Percentiles rank a stretch among this genome's conserved stretches.
These are phyloP conservation scores for Trifolium subterraneum DNA, from an alignment of 306 rosid genomes.

Conservation along the genomic window DNA sequence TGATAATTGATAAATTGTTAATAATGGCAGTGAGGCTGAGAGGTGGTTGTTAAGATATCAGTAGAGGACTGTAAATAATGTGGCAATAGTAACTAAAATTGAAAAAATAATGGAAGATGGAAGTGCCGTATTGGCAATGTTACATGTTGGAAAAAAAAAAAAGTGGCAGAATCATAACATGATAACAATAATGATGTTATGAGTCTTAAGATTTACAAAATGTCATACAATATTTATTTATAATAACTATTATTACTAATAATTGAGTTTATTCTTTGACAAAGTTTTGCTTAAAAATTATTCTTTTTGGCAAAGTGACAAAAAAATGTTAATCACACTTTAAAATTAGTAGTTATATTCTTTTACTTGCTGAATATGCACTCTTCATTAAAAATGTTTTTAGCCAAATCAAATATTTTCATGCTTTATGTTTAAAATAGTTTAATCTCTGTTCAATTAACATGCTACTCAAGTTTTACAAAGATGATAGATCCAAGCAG, in stretches of 20 bases:
- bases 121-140: slow-evolving; percentile 35
- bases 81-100: background rate
- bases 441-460: background rate
- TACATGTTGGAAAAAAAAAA: background rate
- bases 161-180: background rate
- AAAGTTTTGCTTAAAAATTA: too few relatives aligned
- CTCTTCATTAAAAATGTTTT: background rate
- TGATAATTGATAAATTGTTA: slow-evolving; percentile 7
- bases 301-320: too few relatives aligned
- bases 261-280: background rate
- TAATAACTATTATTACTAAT: too few relatives aligned
- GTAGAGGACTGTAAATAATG: background rate
- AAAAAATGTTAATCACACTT: background rate
- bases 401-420: too few relatives aligned
- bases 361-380: slow-evolving; percentile 11
- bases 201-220: background rate
- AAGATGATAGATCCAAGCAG: background rate
- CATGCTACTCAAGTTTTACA: background rate
- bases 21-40: slow-evolving; percentile 19
- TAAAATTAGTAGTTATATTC: background rate
- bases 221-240: too few relatives aligned
- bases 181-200: background rate
- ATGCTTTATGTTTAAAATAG: background rate
- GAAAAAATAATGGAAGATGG: slow-evolving; percentile 5
- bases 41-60: background rate